A percentile compares a stretch with the other conserved stretches of the same genome.
Conservation (phyloP, 345 rosid genomes). For the Lepidium didymum region DNA sequence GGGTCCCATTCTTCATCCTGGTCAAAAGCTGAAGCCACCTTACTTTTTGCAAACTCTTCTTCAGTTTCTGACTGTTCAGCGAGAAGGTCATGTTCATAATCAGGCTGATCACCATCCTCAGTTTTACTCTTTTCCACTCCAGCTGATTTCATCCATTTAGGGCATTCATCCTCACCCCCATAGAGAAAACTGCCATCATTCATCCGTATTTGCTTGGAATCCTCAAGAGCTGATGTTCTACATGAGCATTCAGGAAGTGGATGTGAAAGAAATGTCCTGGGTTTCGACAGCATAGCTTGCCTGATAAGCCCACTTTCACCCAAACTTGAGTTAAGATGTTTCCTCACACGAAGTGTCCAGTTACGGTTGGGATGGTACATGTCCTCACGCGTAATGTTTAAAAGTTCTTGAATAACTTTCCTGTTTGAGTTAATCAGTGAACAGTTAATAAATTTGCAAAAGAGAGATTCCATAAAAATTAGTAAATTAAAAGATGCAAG, state of each 20-base stretch:
- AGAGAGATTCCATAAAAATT: background rate
- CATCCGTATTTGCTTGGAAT: constrained; percentile 25
- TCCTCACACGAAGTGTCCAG: constrained; percentile 67
- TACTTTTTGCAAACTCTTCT: constrained; percentile 36
- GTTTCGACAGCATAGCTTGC: constrained; percentile 62
- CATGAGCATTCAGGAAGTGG: constrained; percentile 98
- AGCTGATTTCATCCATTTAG: constrained; percentile 74
- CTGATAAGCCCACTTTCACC: constrained; percentile 64
- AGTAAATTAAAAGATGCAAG: background rate
- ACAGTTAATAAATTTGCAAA: background rate
- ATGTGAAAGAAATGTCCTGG: constrained; percentile 66
- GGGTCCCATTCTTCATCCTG: constrained; percentile 97
- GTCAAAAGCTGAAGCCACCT: constrained; percentile 42
- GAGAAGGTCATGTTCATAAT: constrained; percentile 42
- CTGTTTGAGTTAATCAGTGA: constrained; percentile 37
- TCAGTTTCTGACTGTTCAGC: constrained; percentile 53
- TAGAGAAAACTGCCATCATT: constrained; percentile 43
- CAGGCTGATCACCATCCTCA: constrained; percentile 47
- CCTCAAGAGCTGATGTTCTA: constrained; percentile 46
- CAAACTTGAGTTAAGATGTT: constrained; percentile 84
- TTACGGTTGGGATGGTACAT: constrained; percentile 69
- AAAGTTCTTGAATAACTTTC: constrained; percentile 51
- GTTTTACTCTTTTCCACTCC: constrained; percentile 31
- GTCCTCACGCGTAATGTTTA: constrained; percentile 53
- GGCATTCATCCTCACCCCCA: constrained; percentile 88